Evolutionary conservation across 164 flowering plant species (phyloP).

Genomic region (Aristolochia contorta): DNA sequence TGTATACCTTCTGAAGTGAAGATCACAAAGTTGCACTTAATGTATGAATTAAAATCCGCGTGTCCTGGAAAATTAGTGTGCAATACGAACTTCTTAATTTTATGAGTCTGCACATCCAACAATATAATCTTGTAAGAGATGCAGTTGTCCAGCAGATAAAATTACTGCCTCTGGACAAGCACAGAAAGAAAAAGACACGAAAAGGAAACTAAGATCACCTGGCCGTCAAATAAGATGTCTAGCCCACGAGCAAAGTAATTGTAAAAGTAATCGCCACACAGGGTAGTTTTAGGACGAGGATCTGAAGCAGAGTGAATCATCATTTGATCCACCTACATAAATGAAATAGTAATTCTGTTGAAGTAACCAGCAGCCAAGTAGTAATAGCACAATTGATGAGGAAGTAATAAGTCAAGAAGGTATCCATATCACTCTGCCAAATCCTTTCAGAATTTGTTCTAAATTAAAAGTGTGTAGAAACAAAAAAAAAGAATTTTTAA

Average conservation of each 20-base stretch:
- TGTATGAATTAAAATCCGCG: constrained; percentile 91
- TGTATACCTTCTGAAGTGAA: constrained; percentile 36
- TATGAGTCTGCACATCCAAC: constrained; percentile 68
- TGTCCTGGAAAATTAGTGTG: constrained; percentile 98
- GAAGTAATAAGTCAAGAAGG: no score
- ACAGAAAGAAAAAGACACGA: not conserved
- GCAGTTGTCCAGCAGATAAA: not conserved
- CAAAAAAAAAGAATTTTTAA: no score
- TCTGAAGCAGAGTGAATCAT: constrained; percentile 95
- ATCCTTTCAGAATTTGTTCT: no score
- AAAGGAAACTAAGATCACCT: constrained; percentile 35
- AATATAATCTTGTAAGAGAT: constrained; percentile 1
- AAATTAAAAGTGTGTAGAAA: no score
- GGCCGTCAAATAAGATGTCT: constrained; percentile 95
- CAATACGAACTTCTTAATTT: constrained; percentile 87
- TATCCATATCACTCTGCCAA: no score
- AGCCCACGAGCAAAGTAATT: constrained; percentile 89
- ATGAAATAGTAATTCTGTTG: not conserved
- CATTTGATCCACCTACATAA: constrained; percentile 90
- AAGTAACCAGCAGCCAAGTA: no score
- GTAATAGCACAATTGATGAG: no score
- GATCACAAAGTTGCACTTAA: constrained; percentile 86
- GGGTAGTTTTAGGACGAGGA: constrained; percentile 80
- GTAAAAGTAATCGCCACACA: constrained; percentile 93
- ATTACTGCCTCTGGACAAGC: not conserved